Percentiles rank a stretch among this genome's conserved stretches.
These are phyloP conservation scores for Toxicodendron radicans DNA, from an alignment of 345 rosid species.

Conservation along the genomic window DNA sequence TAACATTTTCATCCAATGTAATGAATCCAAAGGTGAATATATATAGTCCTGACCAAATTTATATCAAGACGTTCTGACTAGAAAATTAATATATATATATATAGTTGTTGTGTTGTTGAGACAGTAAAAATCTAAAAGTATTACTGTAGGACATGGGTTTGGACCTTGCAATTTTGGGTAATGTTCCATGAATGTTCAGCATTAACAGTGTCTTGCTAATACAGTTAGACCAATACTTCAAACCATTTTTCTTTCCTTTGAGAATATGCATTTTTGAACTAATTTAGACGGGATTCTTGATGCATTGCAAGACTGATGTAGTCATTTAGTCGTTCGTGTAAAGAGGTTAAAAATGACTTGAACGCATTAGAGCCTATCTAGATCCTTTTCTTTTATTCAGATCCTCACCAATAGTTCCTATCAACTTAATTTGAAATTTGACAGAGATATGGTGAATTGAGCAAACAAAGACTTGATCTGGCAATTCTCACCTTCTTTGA, in stretches of 20 bases:
- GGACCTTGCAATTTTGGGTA: too few relatives aligned
- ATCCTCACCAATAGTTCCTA: neutral
- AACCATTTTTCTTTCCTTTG: too few relatives aligned
- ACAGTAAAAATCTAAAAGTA: too few relatives aligned
- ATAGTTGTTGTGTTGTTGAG: too few relatives aligned
- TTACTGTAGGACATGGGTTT: too few relatives aligned
- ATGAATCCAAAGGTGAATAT: too few relatives aligned
- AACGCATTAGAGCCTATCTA: neutral
- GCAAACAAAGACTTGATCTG: conserved; percentile 96
- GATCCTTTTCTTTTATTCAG: neutral
- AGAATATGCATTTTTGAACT: neutral
- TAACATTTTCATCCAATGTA: too few relatives aligned
- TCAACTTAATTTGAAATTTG: neutral
- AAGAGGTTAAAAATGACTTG: neutral
- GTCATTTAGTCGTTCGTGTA: too few relatives aligned
- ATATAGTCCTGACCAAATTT: too few relatives aligned
- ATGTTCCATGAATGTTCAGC: neutral
- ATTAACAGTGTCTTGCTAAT: too few relatives aligned
- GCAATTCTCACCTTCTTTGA: conserved; percentile 98
- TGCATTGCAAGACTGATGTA: neutral
- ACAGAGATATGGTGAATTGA: conserved; percentile 38
- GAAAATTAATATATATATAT: too few relatives aligned
- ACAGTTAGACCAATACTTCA: neutral
- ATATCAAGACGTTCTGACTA: too few relatives aligned
- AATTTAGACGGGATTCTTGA: neutral